These are phyloP conservation scores for Thermothelomyces thermophilus DNA, from an alignment of 2,329 filamentous ascomycete genomes.

Conservation along the genomic window DNA sequence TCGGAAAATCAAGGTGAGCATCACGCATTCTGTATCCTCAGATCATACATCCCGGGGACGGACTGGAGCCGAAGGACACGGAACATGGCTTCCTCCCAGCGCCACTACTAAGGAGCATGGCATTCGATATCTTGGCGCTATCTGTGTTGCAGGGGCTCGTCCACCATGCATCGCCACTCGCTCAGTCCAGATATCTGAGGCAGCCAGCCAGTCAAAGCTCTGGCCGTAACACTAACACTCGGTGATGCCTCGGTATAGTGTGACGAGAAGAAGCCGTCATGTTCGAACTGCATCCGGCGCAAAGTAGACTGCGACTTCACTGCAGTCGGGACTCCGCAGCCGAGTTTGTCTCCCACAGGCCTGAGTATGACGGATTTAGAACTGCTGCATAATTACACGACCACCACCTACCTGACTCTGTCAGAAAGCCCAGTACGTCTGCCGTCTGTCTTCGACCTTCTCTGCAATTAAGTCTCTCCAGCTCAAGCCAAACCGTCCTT, in stretches of 20 bases:
- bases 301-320: not conserved
- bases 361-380: not conserved
- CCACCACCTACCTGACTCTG: not conserved
- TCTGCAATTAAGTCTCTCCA: not conserved
- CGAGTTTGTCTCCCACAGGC: not conserved
- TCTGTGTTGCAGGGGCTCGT: not conserved
- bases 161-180: not conserved
- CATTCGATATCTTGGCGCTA: not conserved
- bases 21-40: not conserved
- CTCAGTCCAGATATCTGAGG: not conserved
- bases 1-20: not conserved
- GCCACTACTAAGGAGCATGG: not conserved
- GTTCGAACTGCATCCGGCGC: not conserved
- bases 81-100: not conserved
- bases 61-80: not conserved
- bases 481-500: not conserved
- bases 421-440: not conserved
- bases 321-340: not conserved
- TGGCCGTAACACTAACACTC: not conserved
- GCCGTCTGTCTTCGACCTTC: not conserved
- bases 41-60: not conserved
- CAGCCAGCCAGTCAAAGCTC: not conserved
- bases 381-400: slow-evolving; percentile 1
- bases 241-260: not conserved
- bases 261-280: slow-evolving; percentile 1